Base-by-base conservation (phyloP, 805 yeast genomes). In the Pichia membranifaciens region DNA sequence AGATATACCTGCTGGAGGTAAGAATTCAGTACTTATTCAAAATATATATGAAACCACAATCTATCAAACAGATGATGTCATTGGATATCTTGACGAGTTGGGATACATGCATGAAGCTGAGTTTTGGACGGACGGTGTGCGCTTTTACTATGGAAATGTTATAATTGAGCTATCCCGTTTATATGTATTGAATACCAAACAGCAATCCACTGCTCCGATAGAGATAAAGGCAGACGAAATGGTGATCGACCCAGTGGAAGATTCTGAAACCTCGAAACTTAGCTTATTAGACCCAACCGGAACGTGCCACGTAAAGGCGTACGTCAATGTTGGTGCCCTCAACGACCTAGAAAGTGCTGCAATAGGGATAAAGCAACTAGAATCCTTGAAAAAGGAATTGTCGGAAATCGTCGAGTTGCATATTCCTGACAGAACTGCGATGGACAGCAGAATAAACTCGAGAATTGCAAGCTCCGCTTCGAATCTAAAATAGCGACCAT, bases 1-100 rank as follows among this genome's bases (percentile, higher is more conserved):
- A 5, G 95, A 86, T 63, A 82, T 86, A 12, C 93, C 93, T 2
- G 77, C 82, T 6, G 90, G 87, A 9, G 91, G 91, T 3, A 76
- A 72, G 65, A 73, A 76, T 57, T 74, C 76, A 61, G 82, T 75
- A 46, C 75, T 73, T 21, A 79, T 76, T 50, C 95, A 88, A 60
- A 76, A 86, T 16, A 73, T 87, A 12, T 72, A 82, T 51, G 88
- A 83, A 58, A 70, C 79, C 41, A 76, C 81, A 1, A 58, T 78
- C 12, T 72, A 70, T 3, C 73, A 74, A 54, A 72, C 76, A 3
- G 70, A 67, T 47, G 81, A 77, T 56, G 65, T 76, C 4, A 50
- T 62, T 22, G 72, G 71, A 2, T 67, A 67, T 43, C 42, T 89
- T 49, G 75, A 72, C 39, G 84, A 79, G 43, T 67, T 90, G 43